phyloP scores from a whole-genome alignment of 345 rosid genomes.

The Gossypium rotundifolium region DNA sequence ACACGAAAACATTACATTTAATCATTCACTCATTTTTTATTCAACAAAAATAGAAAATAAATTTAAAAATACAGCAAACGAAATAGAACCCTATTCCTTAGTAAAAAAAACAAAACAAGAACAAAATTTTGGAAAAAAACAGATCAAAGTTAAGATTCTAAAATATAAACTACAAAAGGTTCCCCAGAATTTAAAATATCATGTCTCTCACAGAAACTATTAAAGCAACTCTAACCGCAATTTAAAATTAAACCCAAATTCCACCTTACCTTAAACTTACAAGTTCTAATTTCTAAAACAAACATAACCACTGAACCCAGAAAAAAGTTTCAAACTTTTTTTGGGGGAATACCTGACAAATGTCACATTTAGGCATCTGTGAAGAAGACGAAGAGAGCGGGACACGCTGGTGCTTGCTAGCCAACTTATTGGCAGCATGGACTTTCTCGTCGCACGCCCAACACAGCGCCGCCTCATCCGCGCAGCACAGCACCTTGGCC shows the following conservation, averaged over 20 bases:
- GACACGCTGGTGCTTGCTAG: constrained; percentile 90
- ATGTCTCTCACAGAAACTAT: background rate
- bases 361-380: constrained; percentile 89
- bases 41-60: background rate
- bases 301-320: no score
- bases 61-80: background rate
- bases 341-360: constrained; percentile 59
- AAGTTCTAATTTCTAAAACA: background rate
- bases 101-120: background rate
- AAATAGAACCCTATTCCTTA: background rate
- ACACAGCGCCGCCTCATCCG: constrained; percentile 99
- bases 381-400: constrained; percentile 66
- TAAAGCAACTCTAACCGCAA: background rate
- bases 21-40: background rate
- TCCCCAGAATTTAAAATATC: background rate
- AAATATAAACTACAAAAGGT: background rate
- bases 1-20: background rate
- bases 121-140: background rate
- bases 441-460: constrained; percentile 82
- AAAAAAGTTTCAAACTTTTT: no score
- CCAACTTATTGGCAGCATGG: constrained; percentile 95
- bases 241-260: background rate
- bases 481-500: constrained; percentile 92
- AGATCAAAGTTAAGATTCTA: background rate
- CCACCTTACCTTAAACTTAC: background rate